A percentile compares a stretch with the other conserved stretches of the same genome.
Evolutionary conservation across 352 stramenopile species (phyloP).

Genomic region (Pythium aquatile): DNA sequence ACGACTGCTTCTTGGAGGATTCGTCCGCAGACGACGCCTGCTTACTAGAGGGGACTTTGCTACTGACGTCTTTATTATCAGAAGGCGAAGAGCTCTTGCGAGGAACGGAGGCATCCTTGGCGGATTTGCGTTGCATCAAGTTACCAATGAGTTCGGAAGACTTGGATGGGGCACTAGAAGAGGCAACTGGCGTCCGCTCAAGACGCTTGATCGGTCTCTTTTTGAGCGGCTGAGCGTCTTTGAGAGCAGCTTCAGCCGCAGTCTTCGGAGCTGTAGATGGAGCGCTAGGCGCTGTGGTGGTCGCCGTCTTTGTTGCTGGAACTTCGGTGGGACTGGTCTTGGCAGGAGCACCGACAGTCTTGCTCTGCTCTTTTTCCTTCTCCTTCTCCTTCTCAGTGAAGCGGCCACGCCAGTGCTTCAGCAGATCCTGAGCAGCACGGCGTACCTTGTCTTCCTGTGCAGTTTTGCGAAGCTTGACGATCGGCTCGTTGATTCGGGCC

Average conservation of each 20-base stretch:
- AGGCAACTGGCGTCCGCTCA: conserved; percentile 51
- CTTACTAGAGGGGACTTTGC: conserved; percentile 29
- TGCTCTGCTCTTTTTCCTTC: conserved; percentile 19
- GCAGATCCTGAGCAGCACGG: conserved; percentile 73
- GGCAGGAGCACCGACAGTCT: conserved; percentile 10
- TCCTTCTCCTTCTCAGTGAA: conserved; percentile 86
- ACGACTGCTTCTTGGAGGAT: conserved; percentile 23
- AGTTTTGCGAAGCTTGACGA: conserved; percentile 83
- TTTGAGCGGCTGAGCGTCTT: conserved; percentile 52
- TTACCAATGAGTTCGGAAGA: conserved; percentile 82
- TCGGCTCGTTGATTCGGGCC: conserved; percentile 85
- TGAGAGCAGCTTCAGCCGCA: conserved; percentile 18
- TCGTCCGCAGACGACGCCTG: conserved; percentile 18
- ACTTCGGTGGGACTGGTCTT: conserved; percentile 18
- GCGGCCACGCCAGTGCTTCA: conserved; percentile 82
- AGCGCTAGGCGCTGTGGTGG: background rate
- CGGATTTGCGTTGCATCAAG: conserved; percentile 80
- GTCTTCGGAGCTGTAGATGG: conserved; percentile 10
- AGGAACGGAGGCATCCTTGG: conserved; percentile 31
- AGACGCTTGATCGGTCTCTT: conserved; percentile 76
- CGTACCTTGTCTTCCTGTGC: conserved; percentile 78
- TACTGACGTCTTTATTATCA: conserved; percentile 30
- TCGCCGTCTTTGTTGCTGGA: background rate
- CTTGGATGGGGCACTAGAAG: conserved; percentile 41
- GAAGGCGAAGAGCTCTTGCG: conserved; percentile 12